Evolutionary conservation across 805 yeast species (phyloP).

Genomic region (Nakazawaea peltata): DNA sequence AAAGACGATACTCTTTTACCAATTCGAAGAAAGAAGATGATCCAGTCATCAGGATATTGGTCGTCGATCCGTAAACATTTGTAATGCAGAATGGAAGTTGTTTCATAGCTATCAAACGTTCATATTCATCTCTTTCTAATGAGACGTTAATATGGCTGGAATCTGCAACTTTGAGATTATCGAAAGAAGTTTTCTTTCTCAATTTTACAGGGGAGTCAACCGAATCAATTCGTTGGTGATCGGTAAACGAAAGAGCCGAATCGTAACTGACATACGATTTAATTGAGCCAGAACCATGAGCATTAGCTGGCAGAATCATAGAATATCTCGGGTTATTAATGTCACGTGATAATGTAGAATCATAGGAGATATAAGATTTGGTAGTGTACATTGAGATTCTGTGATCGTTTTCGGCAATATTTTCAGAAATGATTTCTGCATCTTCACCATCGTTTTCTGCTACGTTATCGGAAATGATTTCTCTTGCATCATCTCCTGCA

Average conservation of each 20-base stretch:
- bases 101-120: conserved; percentile 15
- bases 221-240: conserved; percentile 10
- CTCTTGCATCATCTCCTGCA: conserved; percentile 5
- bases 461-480: conserved; percentile 2
- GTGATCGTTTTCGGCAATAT: neutral
- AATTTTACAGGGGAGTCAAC: conserved; percentile 14
- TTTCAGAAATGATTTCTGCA: no score
- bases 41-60: conserved; percentile 5
- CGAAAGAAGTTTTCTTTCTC: conserved; percentile 41
- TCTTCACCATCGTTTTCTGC: neutral
- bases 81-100: conserved; percentile 18
- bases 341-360: conserved; percentile 6
- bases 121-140: conserved; percentile 4
- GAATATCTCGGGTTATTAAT: neutral
- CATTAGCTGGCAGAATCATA: no score
- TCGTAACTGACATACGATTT: conserved; percentile 55
- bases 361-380: conserved; percentile 8
- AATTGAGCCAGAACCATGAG: no score
- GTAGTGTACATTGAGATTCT: conserved; percentile 5
- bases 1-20: conserved; percentile 3
- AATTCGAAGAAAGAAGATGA: conserved; percentile 9
- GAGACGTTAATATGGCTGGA: conserved; percentile 1
- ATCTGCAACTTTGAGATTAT: conserved; percentile 33
- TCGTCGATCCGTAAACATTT: neutral
- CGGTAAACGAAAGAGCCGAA: conserved; percentile 35